Evolutionary conservation across 768 basidiomycete genomes (phyloP), one percentile per base, ranked within the genome.

Genomic region (Lyophyllum shimeji): DNA sequence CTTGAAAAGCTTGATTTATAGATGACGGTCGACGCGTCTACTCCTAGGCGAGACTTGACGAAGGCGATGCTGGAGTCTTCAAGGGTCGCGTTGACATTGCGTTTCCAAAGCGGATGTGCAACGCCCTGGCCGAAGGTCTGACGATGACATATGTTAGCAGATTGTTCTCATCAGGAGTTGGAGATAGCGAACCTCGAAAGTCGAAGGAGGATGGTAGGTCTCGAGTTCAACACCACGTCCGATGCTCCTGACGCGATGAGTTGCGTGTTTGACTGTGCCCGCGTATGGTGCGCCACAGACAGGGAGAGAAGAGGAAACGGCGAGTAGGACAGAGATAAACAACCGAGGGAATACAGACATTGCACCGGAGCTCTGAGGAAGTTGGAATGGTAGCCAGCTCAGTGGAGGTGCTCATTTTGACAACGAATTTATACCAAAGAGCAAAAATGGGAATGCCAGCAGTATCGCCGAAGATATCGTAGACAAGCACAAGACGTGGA

Each of bases 1-100:
- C 60, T 66, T 1, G 63, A 58, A 27, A 59, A 67, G 13, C 64
- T 63, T 23, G 62, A 59, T 43, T 61, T 61, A 52, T 61, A 66
- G 46, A 53, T 48, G 24, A 69, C 44, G 34, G 46, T 33, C 29
- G 59, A 46, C 12, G 59, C 21, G 33, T 60, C 59, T n/a, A 71
- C 29, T n/a, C 52, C 55, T 1, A 61, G 46, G 24, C 44, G 57
- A 6, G 58, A 53, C 21, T 61, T 52, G 7, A 63, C 33, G 45
- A 63, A 63, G 13, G 60, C 57, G 2, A 58, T 39, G 3, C 60
- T 56, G 12, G 63, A 59, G 11, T 52, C 58, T 17, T 59, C 48
- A 1, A 63, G 51, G 13, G 48, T 54, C 7, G 46, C 37, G 33
- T 51, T 56, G 18, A 24, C 21, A 40, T 49, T 59, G 37, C 61